Evolutionary conservation across 2,329 filamentous ascomycete genomes (phyloP), one percentile per base, ranked within the genome.

Genomic region (Drechslera avenae): DNA sequence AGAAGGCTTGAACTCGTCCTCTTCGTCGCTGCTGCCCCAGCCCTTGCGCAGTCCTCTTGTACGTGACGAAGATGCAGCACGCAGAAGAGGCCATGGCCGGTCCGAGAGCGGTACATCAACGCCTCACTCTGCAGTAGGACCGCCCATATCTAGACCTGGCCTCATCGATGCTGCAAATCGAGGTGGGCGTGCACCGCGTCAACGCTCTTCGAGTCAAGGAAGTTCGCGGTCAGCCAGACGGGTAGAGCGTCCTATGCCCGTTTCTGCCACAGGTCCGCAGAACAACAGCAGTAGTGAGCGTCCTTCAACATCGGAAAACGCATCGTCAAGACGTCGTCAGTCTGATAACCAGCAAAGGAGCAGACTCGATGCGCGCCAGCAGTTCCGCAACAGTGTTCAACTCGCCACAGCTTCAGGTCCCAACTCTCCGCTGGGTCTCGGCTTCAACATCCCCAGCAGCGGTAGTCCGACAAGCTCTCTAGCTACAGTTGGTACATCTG

Each of bases 251-350:
- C 67, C 66, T 35, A 41, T 60, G 34, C 54, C 63, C 10, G 46
- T 56, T 5, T 55, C 62, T n/a, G 50, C 64, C n/a, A 66, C 69
- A 12, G 48, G 46, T 9, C 63, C 79, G 43, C 79, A 81, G 34
- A 81, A 83, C 10, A 78, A 82, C 17, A 81, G 83, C 2, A 88
- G 91, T 64, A 72, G 72, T 14, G 66, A 73, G 14, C 59, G 69
- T 8, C 69, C 72, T 7, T 57, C 63, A 18, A 67, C 67, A 3
- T 66, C 67, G 5, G 60, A 56, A 8, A 44, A 17, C n/a, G 48
- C 51, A 18, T 37, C 46, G 44, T 63, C 53, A 53, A 66, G 68
- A 40, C 63, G 74, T 18, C 68, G 75, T 33, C 60, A 71, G 41
- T 77, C 75, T 21, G 73, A 73, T 40, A 70, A 62, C 68, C 78